Evolutionary conservation across 108 stramenopile genomes (phyloP), one percentile per base, ranked within the genome.

Genomic region (Nitzschia inconspicua): DNA sequence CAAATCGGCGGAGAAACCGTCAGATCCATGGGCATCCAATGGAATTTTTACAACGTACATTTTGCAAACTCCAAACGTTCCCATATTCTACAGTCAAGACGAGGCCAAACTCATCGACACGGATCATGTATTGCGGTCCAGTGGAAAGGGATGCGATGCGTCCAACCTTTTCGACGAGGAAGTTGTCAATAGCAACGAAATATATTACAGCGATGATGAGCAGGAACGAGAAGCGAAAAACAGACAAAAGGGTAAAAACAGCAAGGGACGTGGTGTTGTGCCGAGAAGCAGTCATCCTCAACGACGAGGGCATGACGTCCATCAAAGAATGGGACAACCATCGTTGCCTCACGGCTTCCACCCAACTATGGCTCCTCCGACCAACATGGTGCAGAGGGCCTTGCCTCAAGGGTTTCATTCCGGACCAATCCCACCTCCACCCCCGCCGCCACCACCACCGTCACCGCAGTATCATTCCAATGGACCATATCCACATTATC

Each of bases 111-210:
- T 80, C 8, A 68, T 92, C 53, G 80, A 92, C 70, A 84, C 85
- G 4, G 64, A 60, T 8, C 28, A 57, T 25, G 63, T 92, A 31
- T 67, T 83, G 40, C 47, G 59, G 50, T 55, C 47, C 1, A 88
- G 86, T 74, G 79, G 86, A 25, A 86, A 80, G 50, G 91, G 91
- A 20, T 92, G 87, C 55, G 83, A 92, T 63, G 91, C 91, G 3
- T 92, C 91, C 7, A 92, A 92, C 70, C 46, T 89, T 8, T 82
- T 83, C 65, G 91, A 92, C 57, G 91, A 92, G 62, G 91, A 92
- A 57, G 63, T 85, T 28, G 18, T 53, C n/a, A 67, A 80, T 54
- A 54, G 66, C 13, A 76, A 67, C 24, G 91, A 89, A 59, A 72
- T 80, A 51, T 63, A 88, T 52, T 88, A 75, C 57, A 86, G 86